phyloP scores from a whole-genome alignment of 768 basidiomycete species.

The Multifurca ochricompacta region DNA sequence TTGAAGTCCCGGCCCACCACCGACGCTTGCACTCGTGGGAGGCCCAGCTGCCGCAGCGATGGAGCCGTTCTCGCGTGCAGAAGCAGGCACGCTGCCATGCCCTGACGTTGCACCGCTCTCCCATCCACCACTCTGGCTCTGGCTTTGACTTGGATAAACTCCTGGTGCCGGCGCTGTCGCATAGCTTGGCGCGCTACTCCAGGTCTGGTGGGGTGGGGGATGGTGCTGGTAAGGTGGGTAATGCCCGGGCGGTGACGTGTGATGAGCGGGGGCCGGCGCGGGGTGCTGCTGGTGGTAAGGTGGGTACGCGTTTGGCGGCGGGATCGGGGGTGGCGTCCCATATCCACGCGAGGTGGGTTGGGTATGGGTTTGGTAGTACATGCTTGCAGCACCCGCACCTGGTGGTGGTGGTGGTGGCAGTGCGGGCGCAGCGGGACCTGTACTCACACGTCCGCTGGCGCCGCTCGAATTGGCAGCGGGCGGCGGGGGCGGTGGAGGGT shows the following conservation, averaged over 20 bases:
- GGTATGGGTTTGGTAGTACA: conserved; percentile 16
- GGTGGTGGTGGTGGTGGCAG: conserved; percentile 1
- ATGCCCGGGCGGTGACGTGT: conserved; percentile 7
- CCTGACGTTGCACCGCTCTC: conserved; percentile 1
- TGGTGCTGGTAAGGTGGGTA: conserved; percentile 13
- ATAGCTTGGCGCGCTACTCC: conserved; percentile 1
- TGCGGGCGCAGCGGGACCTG: conserved; percentile 7
- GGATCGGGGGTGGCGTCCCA: conserved; percentile 10
- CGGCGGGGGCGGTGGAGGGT: conserved; percentile 1
- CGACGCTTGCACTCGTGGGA: neutral
- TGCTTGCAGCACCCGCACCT: conserved; percentile 10
- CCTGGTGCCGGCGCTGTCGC: conserved; percentile 8
- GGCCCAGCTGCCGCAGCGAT: neutral
- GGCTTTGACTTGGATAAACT: conserved; percentile 4
- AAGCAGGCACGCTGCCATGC: neutral
- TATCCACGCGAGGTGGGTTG: conserved; percentile 7
- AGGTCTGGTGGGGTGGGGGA: conserved; percentile 13
- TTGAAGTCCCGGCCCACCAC: conserved; percentile 8
- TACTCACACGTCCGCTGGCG: conserved; percentile 10
- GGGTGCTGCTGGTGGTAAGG: conserved; percentile 8
- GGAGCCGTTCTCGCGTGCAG: conserved; percentile 3
- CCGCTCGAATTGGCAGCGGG: conserved; percentile 1
- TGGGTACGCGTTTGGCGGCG: conserved; percentile 8
- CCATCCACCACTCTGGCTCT: conserved; percentile 2
- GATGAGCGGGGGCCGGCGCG: conserved; percentile 11